Conservation (phyloP, 768 basidiomycete species). For the Pholiota microspora region DNA sequence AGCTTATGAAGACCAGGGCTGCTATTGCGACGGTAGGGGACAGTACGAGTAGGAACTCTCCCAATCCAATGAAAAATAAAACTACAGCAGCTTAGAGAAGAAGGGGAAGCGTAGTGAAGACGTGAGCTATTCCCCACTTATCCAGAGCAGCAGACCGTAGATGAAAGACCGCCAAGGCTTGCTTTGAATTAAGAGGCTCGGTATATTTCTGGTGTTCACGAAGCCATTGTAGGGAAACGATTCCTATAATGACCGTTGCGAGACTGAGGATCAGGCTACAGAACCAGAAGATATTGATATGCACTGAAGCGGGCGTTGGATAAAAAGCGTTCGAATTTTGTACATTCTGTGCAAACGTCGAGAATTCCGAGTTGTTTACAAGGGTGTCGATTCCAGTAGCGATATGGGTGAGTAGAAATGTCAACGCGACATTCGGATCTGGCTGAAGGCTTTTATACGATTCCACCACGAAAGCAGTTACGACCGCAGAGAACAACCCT, state of each 20-base stretch:
- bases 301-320: neutral
- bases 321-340: neutral
- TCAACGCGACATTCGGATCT: constrained; percentile 13
- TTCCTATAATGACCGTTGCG: constrained; percentile 1
- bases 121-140: constrained; percentile 1
- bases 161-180: constrained; percentile 4
- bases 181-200: neutral
- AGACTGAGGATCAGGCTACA: constrained; percentile 4
- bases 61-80: constrained; percentile 1
- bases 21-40: neutral
- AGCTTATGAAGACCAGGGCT: neutral
- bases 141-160: neutral
- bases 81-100: constrained; percentile 2
- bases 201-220: constrained; percentile 6
- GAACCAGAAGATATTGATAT: constrained; percentile 8
- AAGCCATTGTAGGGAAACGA: constrained; percentile 6
- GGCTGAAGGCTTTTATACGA: constrained; percentile 18
- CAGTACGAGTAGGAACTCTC: neutral
- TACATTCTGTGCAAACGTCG: neutral
- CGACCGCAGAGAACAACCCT: constrained; percentile 22
- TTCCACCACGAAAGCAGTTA: constrained; percentile 21
- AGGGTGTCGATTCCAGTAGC: neutral
- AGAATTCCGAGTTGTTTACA: neutral
- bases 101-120: neutral
- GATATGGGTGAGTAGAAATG: constrained; percentile 11